A percentile compares a stretch with the other conserved stretches of the same genome.
phyloP scores from a whole-genome alignment of 108 stramenopile species.

The Fistulifera solaris region DNA sequence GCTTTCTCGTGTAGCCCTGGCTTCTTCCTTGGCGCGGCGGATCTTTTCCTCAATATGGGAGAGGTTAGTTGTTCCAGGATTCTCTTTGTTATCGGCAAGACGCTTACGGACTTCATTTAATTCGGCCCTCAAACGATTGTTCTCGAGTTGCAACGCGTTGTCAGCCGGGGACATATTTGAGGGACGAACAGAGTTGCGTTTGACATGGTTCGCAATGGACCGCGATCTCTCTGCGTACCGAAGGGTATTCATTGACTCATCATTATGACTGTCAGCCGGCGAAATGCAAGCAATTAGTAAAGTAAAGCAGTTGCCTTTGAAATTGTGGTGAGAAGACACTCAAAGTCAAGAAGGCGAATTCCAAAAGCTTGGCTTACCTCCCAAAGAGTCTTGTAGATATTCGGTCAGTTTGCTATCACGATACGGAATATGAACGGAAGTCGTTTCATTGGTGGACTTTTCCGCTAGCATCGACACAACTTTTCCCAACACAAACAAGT shows the following conservation, averaged over 20 bases:
- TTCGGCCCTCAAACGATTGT: background rate
- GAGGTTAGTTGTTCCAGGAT: background rate
- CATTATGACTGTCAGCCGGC: slow-evolving; percentile 91
- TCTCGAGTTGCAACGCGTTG: background rate
- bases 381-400: slow-evolving; percentile 83
- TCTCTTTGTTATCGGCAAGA: background rate
- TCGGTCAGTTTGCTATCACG: slow-evolving; percentile 91
- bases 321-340: too few species aligned
- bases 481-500: slow-evolving; percentile 82
- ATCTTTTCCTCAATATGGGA: background rate
- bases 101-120: background rate
- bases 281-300: slow-evolving; percentile 90
- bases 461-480: slow-evolving; percentile 88
- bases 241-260: slow-evolving; percentile 90
- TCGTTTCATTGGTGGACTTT: slow-evolving; percentile 11
- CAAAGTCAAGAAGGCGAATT: too few species aligned
- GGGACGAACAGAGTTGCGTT: slow-evolving; percentile 54
- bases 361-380: slow-evolving; percentile 71
- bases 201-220: slow-evolving; percentile 88
- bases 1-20: background rate
- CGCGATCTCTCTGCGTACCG: slow-evolving; percentile 92
- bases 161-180: background rate
- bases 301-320: slow-evolving; percentile 79
- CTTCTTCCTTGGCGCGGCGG: background rate
- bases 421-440: slow-evolving; percentile 68